phyloP scores from a whole-genome alignment of 2,329 filamentous ascomycete species.

The Neobulgaria alba region DNA sequence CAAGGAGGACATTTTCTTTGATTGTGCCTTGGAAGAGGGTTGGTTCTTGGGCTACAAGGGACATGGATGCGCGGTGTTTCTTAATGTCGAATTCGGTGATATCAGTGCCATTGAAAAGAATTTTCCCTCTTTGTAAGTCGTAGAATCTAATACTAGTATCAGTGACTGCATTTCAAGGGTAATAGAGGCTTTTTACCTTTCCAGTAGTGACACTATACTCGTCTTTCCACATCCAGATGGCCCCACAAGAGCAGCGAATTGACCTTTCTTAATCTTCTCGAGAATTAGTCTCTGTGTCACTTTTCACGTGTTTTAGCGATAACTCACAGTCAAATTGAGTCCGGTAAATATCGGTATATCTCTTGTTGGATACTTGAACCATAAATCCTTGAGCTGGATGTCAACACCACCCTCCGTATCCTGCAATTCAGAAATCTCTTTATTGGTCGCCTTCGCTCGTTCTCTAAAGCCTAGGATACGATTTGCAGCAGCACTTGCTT shows the following conservation, averaged over 20 bases:
- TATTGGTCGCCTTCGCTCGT: constrained; percentile 1
- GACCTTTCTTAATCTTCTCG: constrained; percentile 43
- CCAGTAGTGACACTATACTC: constrained; percentile 56
- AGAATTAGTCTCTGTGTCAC: too few relatives aligned
- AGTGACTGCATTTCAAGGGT: neutral
- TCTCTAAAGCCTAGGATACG: constrained; percentile 40
- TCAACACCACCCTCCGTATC: constrained; percentile 37
- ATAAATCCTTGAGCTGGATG: constrained; percentile 47
- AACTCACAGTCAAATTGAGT: constrained; percentile 44
- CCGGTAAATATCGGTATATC: constrained; percentile 49
- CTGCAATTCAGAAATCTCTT: constrained; percentile 11
- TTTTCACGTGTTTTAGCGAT: too few relatives aligned
- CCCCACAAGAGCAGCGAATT: constrained; percentile 64
- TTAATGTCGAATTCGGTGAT: constrained; percentile 50
- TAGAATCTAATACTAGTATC: constrained; percentile 48
- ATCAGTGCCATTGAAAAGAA: constrained; percentile 55
- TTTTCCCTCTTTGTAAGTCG: constrained; percentile 52
- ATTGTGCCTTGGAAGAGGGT: constrained; percentile 55
- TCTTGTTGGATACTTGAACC: constrained; percentile 54
- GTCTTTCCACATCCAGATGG: constrained; percentile 61
- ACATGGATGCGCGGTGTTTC: constrained; percentile 55
- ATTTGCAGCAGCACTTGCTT: constrained; percentile 50
- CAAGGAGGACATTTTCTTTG: constrained; percentile 61
- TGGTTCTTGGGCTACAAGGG: constrained; percentile 67
- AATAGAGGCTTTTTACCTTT: too few relatives aligned